phyloP scores from a whole-genome alignment of 768 basidiomycete genomes.

The Sarcodon aspratus region DNA sequence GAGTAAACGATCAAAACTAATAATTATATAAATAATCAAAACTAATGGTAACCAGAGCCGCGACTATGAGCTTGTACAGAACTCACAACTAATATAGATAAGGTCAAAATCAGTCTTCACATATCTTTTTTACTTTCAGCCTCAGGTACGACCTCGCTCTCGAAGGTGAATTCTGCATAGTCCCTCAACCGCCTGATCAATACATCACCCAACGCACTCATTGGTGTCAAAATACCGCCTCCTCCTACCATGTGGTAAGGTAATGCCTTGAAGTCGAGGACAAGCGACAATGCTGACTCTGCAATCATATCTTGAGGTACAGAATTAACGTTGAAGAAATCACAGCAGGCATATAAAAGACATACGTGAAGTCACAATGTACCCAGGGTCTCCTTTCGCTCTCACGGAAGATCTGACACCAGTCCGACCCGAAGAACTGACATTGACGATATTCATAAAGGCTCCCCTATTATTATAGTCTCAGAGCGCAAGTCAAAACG shows the following conservation, averaged over 20 bases:
- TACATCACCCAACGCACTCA: conserved; percentile 71
- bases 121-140: background rate
- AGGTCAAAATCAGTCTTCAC: background rate
- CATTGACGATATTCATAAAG: conserved; percentile 50
- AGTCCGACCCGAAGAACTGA: conserved; percentile 48
- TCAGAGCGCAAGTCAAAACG: background rate
- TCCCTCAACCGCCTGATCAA: conserved; percentile 55
- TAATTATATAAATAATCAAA: too few relatives aligned
- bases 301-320: conserved; percentile 54
- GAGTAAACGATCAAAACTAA: too few relatives aligned
- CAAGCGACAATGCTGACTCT: conserved; percentile 66
- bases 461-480: conserved; percentile 50
- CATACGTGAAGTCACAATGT: conserved; percentile 44
- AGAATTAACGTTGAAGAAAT: conserved; percentile 1
- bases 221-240: conserved; percentile 68
- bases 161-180: conserved; percentile 46
- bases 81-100: too few relatives aligned
- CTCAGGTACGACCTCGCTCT: conserved; percentile 30
- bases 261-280: conserved; percentile 43
- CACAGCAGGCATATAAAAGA: conserved; percentile 5
- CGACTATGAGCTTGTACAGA: too few relatives aligned
- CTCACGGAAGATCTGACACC: conserved; percentile 51
- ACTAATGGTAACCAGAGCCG: too few relatives aligned
- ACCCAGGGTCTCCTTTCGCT: conserved; percentile 72
- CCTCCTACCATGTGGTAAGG: conserved; percentile 50